Conservation (phyloP, 257 asterid species). For the Solanum paucissectum region DNA sequence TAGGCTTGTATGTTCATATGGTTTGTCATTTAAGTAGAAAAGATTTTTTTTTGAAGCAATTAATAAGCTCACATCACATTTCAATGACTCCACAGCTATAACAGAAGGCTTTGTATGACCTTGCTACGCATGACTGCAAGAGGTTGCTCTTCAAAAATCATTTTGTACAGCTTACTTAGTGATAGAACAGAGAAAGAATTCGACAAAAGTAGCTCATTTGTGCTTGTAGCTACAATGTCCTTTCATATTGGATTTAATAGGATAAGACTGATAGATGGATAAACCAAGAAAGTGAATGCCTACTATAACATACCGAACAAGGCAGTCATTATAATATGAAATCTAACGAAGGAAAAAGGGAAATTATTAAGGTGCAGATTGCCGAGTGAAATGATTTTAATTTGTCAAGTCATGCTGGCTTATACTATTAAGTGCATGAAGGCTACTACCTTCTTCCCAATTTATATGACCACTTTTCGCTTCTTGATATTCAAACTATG, state of each 20-base stretch:
- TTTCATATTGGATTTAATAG: neutral
- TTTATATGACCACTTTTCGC: neutral
- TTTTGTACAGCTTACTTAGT: neutral
- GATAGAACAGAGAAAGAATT: neutral
- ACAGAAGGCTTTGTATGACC: neutral
- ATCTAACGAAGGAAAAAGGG: neutral
- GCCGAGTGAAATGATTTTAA: neutral
- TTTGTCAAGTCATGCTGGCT: neutral
- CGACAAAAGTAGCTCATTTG: neutral
- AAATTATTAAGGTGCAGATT: neutral
- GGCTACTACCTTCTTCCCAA: neutral
- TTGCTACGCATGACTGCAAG: neutral
- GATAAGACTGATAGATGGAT: neutral
- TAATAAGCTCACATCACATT: neutral
- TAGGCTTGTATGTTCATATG: neutral
- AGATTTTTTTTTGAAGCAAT: neutral
- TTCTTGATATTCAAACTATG: neutral
- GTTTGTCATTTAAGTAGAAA: neutral
- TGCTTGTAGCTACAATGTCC: neutral
- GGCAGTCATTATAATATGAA: neutral
- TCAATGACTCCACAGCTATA: neutral
- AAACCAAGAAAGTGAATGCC: neutral
- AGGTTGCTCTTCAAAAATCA: neutral
- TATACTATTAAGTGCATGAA: neutral
- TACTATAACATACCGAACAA: neutral